phyloP scores from a whole-genome alignment of 2,329 filamentous ascomycete species.

The Amphichorda felina region DNA sequence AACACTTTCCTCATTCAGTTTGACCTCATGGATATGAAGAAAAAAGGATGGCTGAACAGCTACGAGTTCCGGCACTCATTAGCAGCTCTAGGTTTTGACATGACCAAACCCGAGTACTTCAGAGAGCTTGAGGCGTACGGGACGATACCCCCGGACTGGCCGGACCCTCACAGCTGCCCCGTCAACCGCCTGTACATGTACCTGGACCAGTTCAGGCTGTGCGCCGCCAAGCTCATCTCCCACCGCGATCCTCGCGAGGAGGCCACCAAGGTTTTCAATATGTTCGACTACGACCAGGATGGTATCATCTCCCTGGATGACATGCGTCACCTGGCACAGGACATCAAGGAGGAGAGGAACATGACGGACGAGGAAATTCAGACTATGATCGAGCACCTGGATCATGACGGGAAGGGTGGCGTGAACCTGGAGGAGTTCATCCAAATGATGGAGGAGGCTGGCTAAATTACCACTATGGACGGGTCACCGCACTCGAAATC shows the following conservation, averaged over 20 bases:
- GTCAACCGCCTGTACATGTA: slow-evolving; percentile 36
- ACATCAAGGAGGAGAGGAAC: slow-evolving; percentile 68
- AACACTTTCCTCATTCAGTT: slow-evolving; percentile 51
- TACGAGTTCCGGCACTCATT: slow-evolving; percentile 96
- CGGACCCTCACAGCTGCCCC: slow-evolving; percentile 25
- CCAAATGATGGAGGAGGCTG: slow-evolving; percentile 42
- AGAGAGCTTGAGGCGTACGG: slow-evolving; percentile 73
- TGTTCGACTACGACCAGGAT: slow-evolving; percentile 90
- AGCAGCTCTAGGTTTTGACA: slow-evolving; percentile 87
- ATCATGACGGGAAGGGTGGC: slow-evolving; percentile 82
- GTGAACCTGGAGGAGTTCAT: slow-evolving; percentile 60
- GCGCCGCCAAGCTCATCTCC: slow-evolving; percentile 68
- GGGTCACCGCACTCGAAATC: background rate
- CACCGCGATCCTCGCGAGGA: slow-evolving; percentile 82
- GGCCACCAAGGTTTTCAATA: slow-evolving; percentile 77
- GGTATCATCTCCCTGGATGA: slow-evolving; percentile 85
- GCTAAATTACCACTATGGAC: slow-evolving; percentile 11
- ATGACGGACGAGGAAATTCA: slow-evolving; percentile 85
- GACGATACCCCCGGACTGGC: slow-evolving; percentile 52
- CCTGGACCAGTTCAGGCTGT: slow-evolving; percentile 49
- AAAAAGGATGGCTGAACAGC: slow-evolving; percentile 89
- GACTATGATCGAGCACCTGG: slow-evolving; percentile 98
- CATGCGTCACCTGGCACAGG: slow-evolving; percentile 73
- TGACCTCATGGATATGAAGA: slow-evolving; percentile 91
- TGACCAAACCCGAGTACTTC: slow-evolving; percentile 77